A percentile compares a stretch with the other conserved stretches of the same genome.
phyloP scores from a whole-genome alignment of 805 yeast species.

The Saccharomycopsis olivae region DNA sequence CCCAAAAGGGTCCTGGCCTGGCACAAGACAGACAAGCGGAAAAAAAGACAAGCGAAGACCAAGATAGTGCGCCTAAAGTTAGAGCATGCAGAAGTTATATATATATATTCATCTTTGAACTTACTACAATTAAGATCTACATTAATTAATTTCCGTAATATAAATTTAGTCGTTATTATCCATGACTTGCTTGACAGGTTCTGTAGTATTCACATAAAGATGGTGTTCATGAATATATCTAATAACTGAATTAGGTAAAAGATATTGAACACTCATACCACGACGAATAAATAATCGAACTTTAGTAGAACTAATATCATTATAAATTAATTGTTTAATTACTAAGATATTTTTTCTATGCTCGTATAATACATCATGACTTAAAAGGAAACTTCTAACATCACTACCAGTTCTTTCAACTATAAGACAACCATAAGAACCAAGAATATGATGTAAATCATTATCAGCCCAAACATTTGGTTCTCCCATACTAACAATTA shows the following conservation, averaged over 20 bases:
- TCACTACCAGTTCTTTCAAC: conserved; percentile 96
- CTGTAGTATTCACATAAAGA: conserved; percentile 73
- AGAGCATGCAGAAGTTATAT: too few species aligned
- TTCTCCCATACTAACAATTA: conserved; percentile 98
- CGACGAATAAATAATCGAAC: conserved; percentile 86
- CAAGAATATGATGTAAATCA: conserved; percentile 89
- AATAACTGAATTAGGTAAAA: conserved; percentile 88
- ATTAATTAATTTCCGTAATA: too few species aligned
- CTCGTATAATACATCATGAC: conserved; percentile 96
- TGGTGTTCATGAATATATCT: conserved; percentile 90
- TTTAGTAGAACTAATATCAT: conserved; percentile 92
- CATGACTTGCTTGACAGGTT: conserved; percentile 84
- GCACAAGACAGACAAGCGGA: too few species aligned
- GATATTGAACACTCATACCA: conserved; percentile 93
- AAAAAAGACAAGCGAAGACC: too few species aligned
- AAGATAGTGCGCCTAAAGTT: too few species aligned
- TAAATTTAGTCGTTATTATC: conserved; percentile 1
- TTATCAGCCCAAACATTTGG: conserved; percentile 98
- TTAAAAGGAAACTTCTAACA: conserved; percentile 80
- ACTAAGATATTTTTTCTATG: conserved; percentile 89
- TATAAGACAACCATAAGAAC: conserved; percentile 91
- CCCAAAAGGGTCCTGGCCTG: too few species aligned
- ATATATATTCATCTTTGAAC: too few species aligned
- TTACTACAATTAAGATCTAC: too few species aligned
- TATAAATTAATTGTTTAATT: conserved; percentile 90